phyloP scores from a whole-genome alignment of 2,329 filamentous ascomycete species.

The Capronia americana region DNA sequence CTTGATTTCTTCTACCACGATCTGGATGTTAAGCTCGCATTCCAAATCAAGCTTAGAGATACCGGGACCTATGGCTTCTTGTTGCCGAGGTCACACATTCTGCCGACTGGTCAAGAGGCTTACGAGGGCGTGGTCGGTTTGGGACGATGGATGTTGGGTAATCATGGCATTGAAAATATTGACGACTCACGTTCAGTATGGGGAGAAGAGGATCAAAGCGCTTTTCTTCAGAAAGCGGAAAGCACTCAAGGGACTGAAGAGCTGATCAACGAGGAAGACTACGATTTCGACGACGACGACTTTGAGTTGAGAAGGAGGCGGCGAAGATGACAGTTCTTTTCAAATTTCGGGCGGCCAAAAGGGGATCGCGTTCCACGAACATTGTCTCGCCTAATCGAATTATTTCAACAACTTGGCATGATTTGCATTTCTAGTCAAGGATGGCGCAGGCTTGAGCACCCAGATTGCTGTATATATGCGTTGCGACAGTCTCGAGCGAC shows the following conservation, averaged over 20 bases:
- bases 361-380: conserved; percentile 3
- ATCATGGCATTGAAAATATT: conserved; percentile 38
- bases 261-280: conserved; percentile 2
- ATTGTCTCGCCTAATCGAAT: not conserved
- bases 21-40: conserved; percentile 79
- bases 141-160: conserved; percentile 73
- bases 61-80: conserved; percentile 94
- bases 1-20: conserved; percentile 97
- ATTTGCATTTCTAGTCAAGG: too few species aligned
- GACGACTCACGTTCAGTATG: conserved; percentile 27
- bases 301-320: conserved; percentile 23
- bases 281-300: conserved; percentile 14
- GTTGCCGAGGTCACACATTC: conserved; percentile 81
- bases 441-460: not conserved
- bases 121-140: conserved; percentile 83
- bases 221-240: not conserved
- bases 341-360: not conserved
- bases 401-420: not conserved
- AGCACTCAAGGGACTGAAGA: not conserved
- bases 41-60: conserved; percentile 91
- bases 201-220: conserved; percentile 20
- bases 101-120: conserved; percentile 87
- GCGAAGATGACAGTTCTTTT: conserved; percentile 11
- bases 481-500: not conserved
- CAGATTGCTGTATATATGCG: not conserved